Evolutionary conservation across 192 early-diverging fungal genomes (phyloP).

Genomic region (Lobosporangium transversale): DNA sequence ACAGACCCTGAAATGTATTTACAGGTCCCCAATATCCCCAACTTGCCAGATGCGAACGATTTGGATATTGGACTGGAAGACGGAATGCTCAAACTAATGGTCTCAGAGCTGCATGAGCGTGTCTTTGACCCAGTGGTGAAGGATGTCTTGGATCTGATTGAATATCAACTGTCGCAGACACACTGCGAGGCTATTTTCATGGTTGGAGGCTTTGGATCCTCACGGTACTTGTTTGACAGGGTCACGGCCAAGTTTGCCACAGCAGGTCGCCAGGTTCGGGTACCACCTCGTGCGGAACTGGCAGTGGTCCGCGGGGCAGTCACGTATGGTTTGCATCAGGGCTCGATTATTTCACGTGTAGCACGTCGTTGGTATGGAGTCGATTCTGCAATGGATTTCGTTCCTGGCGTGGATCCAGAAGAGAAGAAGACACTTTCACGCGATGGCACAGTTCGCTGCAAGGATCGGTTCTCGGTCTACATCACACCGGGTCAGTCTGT

Average conservation of each 20-base stretch:
- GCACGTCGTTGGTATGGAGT: constrained; percentile 53
- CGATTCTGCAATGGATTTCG: constrained; percentile 53
- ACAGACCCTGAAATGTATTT: constrained; percentile 52
- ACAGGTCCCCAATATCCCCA: constrained; percentile 52
- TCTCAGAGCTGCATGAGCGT: constrained; percentile 43
- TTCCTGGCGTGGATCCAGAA: constrained; percentile 38
- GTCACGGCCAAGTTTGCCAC: constrained; percentile 58
- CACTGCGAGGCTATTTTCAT: constrained; percentile 59
- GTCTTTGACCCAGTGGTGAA: constrained; percentile 50
- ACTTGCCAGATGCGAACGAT: constrained; percentile 50
- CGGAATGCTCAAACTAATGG: constrained; percentile 51
- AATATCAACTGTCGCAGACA: constrained; percentile 36
- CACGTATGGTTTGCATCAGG: constrained; percentile 54
- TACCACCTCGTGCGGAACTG: constrained; percentile 64
- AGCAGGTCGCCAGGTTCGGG: constrained; percentile 56
- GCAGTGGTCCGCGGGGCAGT: constrained; percentile 62
- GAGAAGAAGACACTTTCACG: constrained; percentile 50
- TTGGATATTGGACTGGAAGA: constrained; percentile 50
- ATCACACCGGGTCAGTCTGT: constrained; percentile 48
- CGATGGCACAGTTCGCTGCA: constrained; percentile 49
- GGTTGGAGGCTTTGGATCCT: constrained; percentile 63
- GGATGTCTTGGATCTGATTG: constrained; percentile 50
- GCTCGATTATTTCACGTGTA: constrained; percentile 46
- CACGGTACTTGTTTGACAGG: constrained; percentile 57
- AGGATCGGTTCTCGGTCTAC: constrained; percentile 52